phyloP scores from a whole-genome alignment of 208 protist species.

The Kentomonas sorsogonicus region DNA sequence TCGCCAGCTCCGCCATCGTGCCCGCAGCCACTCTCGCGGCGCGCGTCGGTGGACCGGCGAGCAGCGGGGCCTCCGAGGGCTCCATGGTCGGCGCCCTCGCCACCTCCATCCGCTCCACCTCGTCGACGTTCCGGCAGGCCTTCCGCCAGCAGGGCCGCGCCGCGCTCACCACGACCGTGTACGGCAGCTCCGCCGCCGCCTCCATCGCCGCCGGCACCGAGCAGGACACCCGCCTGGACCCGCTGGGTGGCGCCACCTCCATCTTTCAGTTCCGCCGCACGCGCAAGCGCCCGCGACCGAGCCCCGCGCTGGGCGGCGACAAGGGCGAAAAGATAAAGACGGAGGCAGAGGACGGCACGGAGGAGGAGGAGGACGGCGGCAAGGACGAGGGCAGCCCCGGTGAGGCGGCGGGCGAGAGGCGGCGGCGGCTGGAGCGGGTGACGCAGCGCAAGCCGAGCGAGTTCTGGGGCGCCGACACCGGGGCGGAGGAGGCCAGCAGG shows the following conservation, averaged over 20 bases:
- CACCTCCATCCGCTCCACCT: constrained; percentile 66
- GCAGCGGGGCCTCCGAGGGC: constrained; percentile 13
- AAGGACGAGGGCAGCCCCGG: neutral
- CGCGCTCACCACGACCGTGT: constrained; percentile 72
- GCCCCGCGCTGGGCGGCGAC: neutral
- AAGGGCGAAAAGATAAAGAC: constrained; percentile 4
- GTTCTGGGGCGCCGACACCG: constrained; percentile 10
- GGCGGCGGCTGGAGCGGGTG: constrained; percentile 9
- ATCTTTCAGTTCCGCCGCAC: constrained; percentile 73
- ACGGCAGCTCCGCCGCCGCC: constrained; percentile 77
- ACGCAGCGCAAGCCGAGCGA: constrained; percentile 2
- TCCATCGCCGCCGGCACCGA: constrained; percentile 60
- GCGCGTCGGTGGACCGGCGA: too few species aligned
- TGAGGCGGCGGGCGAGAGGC: neutral
- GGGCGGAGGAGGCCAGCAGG: neutral
- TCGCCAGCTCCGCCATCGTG: constrained; percentile 83
- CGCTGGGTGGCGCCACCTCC: constrained; percentile 55
- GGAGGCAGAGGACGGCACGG: neutral
- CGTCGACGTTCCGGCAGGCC: constrained; percentile 56
- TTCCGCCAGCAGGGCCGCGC: constrained; percentile 51
- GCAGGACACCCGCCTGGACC: constrained; percentile 41
- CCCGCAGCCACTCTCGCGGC: constrained; percentile 51
- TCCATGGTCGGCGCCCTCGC: constrained; percentile 32
- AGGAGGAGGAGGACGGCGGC: constrained; percentile 8
- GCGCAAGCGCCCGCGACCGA: constrained; percentile 6